Evolutionary conservation across 2,329 filamentous ascomycete species (phyloP).

Genomic region (Fulvia fulva): DNA sequence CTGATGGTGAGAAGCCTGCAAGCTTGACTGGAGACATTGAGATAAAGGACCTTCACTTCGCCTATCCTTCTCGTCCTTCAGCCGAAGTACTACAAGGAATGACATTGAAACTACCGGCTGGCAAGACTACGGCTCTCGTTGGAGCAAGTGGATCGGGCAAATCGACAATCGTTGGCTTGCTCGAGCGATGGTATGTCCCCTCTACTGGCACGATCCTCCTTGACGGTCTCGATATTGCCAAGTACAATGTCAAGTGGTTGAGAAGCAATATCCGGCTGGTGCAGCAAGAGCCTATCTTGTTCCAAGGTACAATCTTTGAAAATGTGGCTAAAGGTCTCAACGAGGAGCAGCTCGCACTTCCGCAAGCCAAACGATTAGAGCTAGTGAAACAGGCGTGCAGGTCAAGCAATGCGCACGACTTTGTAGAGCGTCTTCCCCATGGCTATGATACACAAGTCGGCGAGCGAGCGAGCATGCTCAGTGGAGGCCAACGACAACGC

Average conservation of each 20-base stretch:
- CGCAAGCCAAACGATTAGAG: slow-evolving; percentile 24
- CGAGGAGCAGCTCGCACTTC: slow-evolving; percentile 34
- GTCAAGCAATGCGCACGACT: slow-evolving; percentile 32
- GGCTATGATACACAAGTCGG: slow-evolving; percentile 33
- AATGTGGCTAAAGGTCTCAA: slow-evolving; percentile 34
- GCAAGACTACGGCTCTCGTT: slow-evolving; percentile 44
- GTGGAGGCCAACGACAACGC: slow-evolving; percentile 33
- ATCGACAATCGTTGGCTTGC: slow-evolving; percentile 32
- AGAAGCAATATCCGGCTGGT: slow-evolving; percentile 30
- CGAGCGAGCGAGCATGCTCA: slow-evolving; percentile 29
- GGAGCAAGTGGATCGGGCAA: slow-evolving; percentile 37
- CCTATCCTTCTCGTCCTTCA: slow-evolving; percentile 55
- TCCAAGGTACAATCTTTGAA: slow-evolving; percentile 31
- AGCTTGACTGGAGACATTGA: slow-evolving; percentile 47
- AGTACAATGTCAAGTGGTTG: slow-evolving; percentile 29
- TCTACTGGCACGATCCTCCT: slow-evolving; percentile 26
- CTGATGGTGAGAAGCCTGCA: slow-evolving; percentile 17
- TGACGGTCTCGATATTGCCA: slow-evolving; percentile 26
- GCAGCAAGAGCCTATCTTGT: slow-evolving; percentile 34
- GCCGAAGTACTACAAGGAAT: slow-evolving; percentile 34
- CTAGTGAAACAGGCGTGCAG: slow-evolving; percentile 33
- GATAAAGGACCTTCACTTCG: slow-evolving; percentile 62
- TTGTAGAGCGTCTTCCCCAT: slow-evolving; percentile 32
- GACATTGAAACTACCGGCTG: slow-evolving; percentile 34
- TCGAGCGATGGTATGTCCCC: slow-evolving; percentile 32